These are phyloP conservation scores for Drechslerella dactyloides DNA, from an alignment of 2,329 filamentous ascomycete species.

Conservation along the genomic window DNA sequence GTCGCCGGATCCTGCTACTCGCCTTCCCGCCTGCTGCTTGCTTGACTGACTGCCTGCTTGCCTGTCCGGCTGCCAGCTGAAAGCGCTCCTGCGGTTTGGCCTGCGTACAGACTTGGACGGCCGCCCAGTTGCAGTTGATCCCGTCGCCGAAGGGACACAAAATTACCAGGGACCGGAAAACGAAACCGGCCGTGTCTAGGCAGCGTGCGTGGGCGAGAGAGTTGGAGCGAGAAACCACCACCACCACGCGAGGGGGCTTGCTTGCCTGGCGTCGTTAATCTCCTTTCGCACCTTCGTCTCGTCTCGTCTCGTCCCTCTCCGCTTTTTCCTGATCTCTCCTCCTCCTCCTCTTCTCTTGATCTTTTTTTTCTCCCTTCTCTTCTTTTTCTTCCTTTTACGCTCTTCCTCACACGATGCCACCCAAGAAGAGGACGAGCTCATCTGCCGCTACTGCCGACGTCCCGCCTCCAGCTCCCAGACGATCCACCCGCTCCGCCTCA, in stretches of 20 bases:
- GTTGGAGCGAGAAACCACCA: neutral
- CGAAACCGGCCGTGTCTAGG: no score
- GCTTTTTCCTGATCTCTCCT: constrained; percentile 13
- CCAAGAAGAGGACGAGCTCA: constrained; percentile 31
- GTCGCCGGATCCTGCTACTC: neutral
- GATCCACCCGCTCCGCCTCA: constrained; percentile 18
- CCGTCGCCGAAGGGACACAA: constrained; percentile 4
- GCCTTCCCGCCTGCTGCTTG: neutral
- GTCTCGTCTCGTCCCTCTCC: neutral
- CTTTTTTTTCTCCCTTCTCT: neutral
- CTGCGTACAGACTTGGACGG: no score
- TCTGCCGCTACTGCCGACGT: constrained; percentile 18
- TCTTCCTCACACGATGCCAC: constrained; percentile 35
- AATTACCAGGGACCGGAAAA: neutral
- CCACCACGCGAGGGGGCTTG: neutral
- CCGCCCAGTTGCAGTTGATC: no score
- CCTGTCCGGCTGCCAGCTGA: neutral
- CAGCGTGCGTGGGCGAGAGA: neutral
- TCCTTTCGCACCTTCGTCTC: constrained; percentile 9
- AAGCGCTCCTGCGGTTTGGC: neutral
- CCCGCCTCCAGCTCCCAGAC: constrained; percentile 25
- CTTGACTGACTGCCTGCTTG: neutral
- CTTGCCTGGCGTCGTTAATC: neutral
- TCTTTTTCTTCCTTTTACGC: neutral
- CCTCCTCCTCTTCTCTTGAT: neutral